These are phyloP conservation scores for Hamamelis virginiana DNA, from an alignment of 164 flowering plant genomes.

Conservation along the genomic window DNA sequence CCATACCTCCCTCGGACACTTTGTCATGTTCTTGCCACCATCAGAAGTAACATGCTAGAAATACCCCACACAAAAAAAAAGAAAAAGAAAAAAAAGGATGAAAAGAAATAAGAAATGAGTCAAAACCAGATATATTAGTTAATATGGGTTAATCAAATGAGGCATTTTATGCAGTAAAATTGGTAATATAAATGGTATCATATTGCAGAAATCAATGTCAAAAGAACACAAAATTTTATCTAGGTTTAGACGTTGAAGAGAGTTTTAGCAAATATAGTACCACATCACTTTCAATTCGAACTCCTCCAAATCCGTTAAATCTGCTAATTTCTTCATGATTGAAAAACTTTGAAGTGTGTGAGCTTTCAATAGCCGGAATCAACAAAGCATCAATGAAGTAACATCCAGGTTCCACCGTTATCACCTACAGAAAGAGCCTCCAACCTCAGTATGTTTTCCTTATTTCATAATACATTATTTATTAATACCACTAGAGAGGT, in stretches of 20 bases:
- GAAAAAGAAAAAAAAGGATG: not conserved
- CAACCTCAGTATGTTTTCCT: constrained; percentile 2
- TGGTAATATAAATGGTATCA: not conserved
- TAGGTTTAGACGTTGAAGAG: not conserved
- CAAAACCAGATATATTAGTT: not conserved
- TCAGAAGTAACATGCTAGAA: constrained; percentile 62
- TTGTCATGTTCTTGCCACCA: constrained; percentile 84
- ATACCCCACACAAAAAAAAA: constrained; percentile 3
- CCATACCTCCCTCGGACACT: constrained; percentile 63
- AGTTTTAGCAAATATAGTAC: constrained; percentile 33
- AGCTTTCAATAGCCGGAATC: constrained; percentile 65
- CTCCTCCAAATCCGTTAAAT: constrained; percentile 80
- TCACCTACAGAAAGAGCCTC: constrained; percentile 49
- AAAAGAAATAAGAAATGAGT: not conserved
- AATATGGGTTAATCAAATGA: not conserved
- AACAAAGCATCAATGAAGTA: constrained; percentile 84
- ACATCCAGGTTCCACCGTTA: constrained; percentile 98
- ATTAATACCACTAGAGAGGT: not conserved
- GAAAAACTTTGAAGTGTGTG: constrained; percentile 62
- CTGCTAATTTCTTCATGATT: constrained; percentile 44
- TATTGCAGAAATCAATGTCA: too few species aligned
- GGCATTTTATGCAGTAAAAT: not conserved
- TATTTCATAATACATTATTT: not conserved
- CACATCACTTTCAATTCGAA: constrained; percentile 96
- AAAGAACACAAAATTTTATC: not conserved